phyloP scores from a whole-genome alignment of 345 rosid species.

The Eucalyptus albens region DNA sequence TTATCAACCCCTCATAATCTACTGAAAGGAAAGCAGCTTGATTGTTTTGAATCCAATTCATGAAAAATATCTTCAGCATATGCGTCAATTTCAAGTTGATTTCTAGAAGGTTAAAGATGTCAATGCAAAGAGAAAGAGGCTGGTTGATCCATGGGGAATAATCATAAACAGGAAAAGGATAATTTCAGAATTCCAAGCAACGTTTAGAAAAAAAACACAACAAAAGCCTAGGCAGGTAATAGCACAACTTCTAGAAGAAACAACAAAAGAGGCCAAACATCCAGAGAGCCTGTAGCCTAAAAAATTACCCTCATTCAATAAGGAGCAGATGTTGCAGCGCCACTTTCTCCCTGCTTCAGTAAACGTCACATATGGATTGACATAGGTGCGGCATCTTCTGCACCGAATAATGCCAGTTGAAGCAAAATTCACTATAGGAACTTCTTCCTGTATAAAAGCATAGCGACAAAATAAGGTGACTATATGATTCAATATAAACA shows the following conservation, averaged over 20 bases:
- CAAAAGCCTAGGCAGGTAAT: neutral
- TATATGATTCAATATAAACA: neutral
- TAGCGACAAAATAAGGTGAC: neutral
- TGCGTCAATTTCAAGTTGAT: neutral
- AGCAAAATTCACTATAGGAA: conserved; percentile 78
- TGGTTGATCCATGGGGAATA: neutral
- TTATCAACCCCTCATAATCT: neutral
- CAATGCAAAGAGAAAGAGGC: neutral
- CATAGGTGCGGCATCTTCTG: conserved; percentile 95
- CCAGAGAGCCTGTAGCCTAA: neutral
- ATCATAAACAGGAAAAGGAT: neutral
- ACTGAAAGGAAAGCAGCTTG: neutral
- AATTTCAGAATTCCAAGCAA: neutral
- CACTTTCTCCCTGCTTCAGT: conserved; percentile 97
- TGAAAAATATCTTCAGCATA: neutral
- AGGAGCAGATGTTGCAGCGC: conserved; percentile 94
- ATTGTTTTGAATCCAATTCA: neutral
- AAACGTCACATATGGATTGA: conserved; percentile 87
- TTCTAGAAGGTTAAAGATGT: neutral
- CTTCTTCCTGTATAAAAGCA: conserved; percentile 69
- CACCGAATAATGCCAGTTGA: conserved; percentile 91
- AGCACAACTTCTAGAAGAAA: neutral
- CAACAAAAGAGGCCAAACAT: neutral
- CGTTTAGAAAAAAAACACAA: neutral
- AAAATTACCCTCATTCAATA: conserved; percentile 87